Conservation (phyloP, 257 asterid genomes). For the Forsythia suspensa region DNA sequence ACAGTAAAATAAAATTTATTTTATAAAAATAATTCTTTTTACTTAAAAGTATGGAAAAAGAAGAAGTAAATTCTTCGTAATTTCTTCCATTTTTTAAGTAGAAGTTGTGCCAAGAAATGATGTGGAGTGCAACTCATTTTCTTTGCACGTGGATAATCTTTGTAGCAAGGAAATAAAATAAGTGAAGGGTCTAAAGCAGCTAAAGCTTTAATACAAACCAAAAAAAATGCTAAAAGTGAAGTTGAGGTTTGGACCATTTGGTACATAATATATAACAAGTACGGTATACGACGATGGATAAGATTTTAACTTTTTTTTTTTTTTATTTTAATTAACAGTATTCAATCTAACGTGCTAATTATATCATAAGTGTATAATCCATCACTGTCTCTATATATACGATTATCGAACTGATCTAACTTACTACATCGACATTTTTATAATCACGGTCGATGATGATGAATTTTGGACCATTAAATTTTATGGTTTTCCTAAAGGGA, state of each 20-base stretch:
- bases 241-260: constrained; percentile 4
- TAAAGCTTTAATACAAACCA: neutral
- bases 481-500: constrained; percentile 31
- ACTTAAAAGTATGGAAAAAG: neutral
- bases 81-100: neutral
- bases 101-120: constrained; percentile 2
- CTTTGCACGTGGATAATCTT: constrained; percentile 19
- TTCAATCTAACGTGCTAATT: constrained; percentile 3
- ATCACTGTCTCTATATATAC: neutral
- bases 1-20: too few relatives aligned
- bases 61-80: neutral
- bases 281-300: too few relatives aligned
- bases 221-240: too few relatives aligned
- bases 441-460: neutral
- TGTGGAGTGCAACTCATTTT: constrained; percentile 22
- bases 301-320: too few relatives aligned
- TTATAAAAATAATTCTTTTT: too few relatives aligned
- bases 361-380: neutral
- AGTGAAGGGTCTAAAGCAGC: neutral
- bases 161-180: constrained; percentile 8
- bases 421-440: neutral
- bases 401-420: neutral
- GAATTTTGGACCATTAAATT: constrained; percentile 21
- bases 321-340: neutral
- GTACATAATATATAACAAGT: neutral